Percentiles rank a stretch among this genome's conserved stretches.
phyloP scores from a whole-genome alignment of 257 asterid genomes.

The Leptodermis oblonga region DNA sequence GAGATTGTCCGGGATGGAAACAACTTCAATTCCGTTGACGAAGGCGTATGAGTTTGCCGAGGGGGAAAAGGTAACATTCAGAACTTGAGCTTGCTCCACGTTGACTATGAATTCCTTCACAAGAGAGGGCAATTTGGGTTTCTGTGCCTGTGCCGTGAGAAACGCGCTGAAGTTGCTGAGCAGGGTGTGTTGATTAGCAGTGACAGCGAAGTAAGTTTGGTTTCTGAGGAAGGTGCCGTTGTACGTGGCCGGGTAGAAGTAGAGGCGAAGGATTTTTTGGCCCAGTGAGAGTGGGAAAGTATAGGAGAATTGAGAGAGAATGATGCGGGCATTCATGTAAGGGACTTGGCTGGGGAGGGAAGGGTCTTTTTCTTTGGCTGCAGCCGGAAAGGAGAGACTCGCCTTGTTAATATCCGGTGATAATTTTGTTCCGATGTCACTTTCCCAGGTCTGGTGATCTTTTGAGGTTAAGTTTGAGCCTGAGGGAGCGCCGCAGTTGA shows the following conservation, averaged over 20 bases:
- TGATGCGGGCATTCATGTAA: conserved; percentile 38
- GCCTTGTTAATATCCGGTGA: conserved; percentile 25
- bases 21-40: conserved; percentile 16
- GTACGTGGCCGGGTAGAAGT: conserved; percentile 42
- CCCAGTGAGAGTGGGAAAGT: conserved; percentile 39
- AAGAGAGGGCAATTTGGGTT: neutral
- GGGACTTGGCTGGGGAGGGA: conserved; percentile 24
- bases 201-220: conserved; percentile 30
- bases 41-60: conserved; percentile 37
- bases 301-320: conserved; percentile 38
- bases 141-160: conserved; percentile 2
- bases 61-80: conserved; percentile 40
- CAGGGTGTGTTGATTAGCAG: conserved; percentile 35
- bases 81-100: conserved; percentile 22
- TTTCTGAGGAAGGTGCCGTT: conserved; percentile 11
- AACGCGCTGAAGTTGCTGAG: conserved; percentile 45
- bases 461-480: too few relatives aligned
- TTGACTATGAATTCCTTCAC: conserved; percentile 31
- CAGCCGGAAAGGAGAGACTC: conserved; percentile 21
- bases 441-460: conserved; percentile 36
- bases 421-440: conserved; percentile 28
- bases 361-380: conserved; percentile 17
- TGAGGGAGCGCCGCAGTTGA: too few relatives aligned
- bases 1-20: conserved; percentile 39
- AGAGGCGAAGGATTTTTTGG: conserved; percentile 49